Percentiles rank a stretch among this genome's conserved stretches.
Conservation (phyloP, 176 grass and related monocot genomes). For the Poa annua region DNA sequence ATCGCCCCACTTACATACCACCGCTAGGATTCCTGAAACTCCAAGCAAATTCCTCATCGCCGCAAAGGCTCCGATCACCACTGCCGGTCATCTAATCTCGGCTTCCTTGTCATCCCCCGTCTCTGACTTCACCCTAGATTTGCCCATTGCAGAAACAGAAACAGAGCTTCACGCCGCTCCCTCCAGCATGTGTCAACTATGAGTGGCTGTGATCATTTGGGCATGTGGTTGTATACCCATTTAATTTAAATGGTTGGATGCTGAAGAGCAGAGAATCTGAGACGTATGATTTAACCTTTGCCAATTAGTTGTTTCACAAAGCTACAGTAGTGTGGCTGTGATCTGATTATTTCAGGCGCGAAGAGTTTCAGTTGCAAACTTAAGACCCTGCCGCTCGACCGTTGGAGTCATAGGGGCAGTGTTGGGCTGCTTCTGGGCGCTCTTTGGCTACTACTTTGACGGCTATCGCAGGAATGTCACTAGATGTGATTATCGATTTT, state of each 20-base stretch:
- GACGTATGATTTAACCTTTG: too few relatives aligned
- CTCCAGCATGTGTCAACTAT: neutral
- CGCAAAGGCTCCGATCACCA: too few relatives aligned
- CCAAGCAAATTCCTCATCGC: too few relatives aligned
- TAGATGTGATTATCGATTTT: neutral
- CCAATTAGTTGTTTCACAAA: neutral
- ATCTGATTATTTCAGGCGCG: too few relatives aligned
- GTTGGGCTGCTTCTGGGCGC: neutral
- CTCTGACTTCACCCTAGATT: too few relatives aligned
- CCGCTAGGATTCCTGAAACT: too few relatives aligned
- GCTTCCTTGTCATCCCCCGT: too few relatives aligned
- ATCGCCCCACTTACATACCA: too few relatives aligned
- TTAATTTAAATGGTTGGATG: neutral
- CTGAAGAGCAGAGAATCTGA: neutral
- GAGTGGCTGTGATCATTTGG: conserved; percentile 4
- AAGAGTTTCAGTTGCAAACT: conserved; percentile 13
- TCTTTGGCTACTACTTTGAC: neutral
- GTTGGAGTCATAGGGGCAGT: neutral
- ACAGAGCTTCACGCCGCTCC: too few relatives aligned
- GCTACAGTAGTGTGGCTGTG: neutral
- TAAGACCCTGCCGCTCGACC: neutral
- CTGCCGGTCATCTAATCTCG: too few relatives aligned
- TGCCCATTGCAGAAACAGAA: too few relatives aligned
- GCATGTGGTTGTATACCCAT: neutral
- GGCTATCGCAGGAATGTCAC: too few relatives aligned